Base-by-base conservation (phyloP, 495 filamentous ascomycete species). In the Thermochaetoides thermophila region DNA sequence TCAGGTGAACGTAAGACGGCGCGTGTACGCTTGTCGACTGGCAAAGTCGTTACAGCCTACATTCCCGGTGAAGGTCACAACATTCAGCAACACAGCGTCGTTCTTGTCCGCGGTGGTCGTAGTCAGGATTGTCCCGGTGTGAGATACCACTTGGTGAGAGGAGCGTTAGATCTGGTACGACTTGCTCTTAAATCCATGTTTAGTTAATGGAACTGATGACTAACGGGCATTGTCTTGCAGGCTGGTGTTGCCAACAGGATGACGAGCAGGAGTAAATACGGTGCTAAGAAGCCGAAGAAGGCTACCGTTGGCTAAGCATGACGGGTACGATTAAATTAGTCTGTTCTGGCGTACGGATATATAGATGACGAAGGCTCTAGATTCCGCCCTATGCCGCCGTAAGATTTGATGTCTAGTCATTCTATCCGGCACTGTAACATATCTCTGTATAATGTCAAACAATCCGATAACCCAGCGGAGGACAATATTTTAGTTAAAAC, bases 61-160 rank as follows among this genome's bases (percentile, higher is more conserved):
- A 97, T 97, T 47, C 82, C 84, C 13, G 91, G 89, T 43, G 84
- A 96, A 72, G 87, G 89, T 20, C 89, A 97, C 63, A 97, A 96
- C 64, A 83, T 94, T 42, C 87, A 94, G 66, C 89, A 96, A 71
- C 89, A 99, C 67, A 84, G 78, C 51, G 89, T 97, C 20, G 89
- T 97, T 32, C 63, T 95, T 39, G 85, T 96, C 9, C 68, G 89
- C 37, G 89, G 89, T 29, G 89, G 89, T 11, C 62, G 89, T 45
- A 72, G 70, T 29, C 89, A 95, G 71, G 89, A 99, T 78, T 96
- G 87, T 64, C 89, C 89, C 34, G 89, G 89, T 71, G 89, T 99
- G 61, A 78, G 84, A 46, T 99, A 99, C 54, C 78, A 85, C 53
- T 61, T 93, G 46, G 81, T 99, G 26, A 67, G 89, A 47, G 89